Percentiles rank a stretch among this genome's conserved stretches.
These are phyloP conservation scores for Selaginella tamariscina DNA, from an alignment of 75 land plant species.

Conservation along the genomic window DNA sequence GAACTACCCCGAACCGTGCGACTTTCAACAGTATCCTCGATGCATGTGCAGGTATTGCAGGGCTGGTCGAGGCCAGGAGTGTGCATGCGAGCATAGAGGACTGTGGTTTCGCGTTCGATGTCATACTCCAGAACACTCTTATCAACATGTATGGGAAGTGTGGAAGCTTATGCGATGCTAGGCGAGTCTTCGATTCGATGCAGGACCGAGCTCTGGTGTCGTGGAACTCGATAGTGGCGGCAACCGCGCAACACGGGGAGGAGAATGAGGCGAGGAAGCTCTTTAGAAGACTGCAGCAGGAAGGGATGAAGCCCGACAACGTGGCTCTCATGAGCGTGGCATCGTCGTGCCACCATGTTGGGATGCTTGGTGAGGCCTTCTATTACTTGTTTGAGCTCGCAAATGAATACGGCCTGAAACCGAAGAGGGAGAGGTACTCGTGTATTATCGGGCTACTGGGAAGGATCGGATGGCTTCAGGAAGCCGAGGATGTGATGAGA, in stretches of 20 bases:
- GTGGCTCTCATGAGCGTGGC: no score
- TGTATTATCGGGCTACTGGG: not conserved
- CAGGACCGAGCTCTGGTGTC: slow-evolving; percentile 20
- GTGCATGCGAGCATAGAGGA: no score
- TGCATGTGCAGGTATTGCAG: no score
- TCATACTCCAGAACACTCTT: no score
- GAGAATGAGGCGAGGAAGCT: slow-evolving; percentile 20
- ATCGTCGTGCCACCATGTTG: not conserved
- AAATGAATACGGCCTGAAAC: not conserved
- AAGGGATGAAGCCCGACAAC: slow-evolving; percentile 23
- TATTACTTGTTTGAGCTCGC: not conserved
- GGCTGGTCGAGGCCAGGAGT: no score
- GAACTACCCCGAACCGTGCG: no score
- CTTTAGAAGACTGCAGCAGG: slow-evolving; percentile 18
- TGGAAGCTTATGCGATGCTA: slow-evolving; percentile 29
- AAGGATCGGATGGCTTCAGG: not conserved
- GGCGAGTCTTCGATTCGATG: slow-evolving; percentile 16
- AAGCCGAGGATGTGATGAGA: not conserved
- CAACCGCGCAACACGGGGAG: slow-evolving; percentile 28
- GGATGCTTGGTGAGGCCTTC: not conserved
- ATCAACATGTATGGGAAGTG: no score
- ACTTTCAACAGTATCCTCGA: no score
- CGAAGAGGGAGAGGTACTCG: not conserved
- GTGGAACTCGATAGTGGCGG: slow-evolving; percentile 36
- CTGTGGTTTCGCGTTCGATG: no score